A percentile compares a stretch with the other conserved stretches of the same genome.
phyloP scores from a whole-genome alignment of 148 eudicot species.

The Chenopodium suecicum region DNA sequence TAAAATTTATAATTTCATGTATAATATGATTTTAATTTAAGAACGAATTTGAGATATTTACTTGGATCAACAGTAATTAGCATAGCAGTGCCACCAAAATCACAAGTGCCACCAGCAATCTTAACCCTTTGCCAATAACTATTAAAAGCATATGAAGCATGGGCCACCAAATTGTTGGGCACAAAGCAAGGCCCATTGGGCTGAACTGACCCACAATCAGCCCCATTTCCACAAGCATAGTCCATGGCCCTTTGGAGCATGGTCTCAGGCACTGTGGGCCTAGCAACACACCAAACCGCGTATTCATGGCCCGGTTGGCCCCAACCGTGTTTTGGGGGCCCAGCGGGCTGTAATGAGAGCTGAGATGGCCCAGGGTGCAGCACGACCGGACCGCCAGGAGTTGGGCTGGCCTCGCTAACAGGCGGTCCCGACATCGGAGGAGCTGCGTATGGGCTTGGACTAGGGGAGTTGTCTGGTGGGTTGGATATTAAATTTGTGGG shows the following conservation, averaged over 20 bases:
- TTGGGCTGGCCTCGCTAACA: conserved; percentile 9
- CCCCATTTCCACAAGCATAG: conserved; percentile 52
- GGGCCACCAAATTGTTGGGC: conserved; percentile 44
- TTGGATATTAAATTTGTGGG: background rate
- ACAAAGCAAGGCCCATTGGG: conserved; percentile 41
- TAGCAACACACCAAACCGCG: conserved; percentile 50
- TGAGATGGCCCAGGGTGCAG: conserved; percentile 20
- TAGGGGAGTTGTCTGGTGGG: conserved; percentile 11
- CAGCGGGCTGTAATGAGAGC: conserved; percentile 6
- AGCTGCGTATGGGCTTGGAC: conserved; percentile 17
- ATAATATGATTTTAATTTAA: background rate
- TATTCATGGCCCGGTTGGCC: conserved; percentile 24
- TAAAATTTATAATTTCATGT: background rate
- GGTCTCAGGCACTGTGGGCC: conserved; percentile 40
- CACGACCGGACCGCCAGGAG: background rate
- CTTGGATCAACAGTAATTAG: conserved; percentile 52
- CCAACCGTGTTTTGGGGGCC: conserved; percentile 17
- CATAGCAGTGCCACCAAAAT: conserved; percentile 58
- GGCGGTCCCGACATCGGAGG: conserved; percentile 20
- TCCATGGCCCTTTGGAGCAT: conserved; percentile 47
- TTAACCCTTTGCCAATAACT: conserved; percentile 60
- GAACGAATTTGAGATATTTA: background rate
- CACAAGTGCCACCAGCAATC: conserved; percentile 46
- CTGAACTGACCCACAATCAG: conserved; percentile 31
- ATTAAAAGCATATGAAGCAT: conserved; percentile 61